Base-by-base conservation (phyloP, 371 early-diverging fungal genomes). In the Rhizopus delemar region DNA sequence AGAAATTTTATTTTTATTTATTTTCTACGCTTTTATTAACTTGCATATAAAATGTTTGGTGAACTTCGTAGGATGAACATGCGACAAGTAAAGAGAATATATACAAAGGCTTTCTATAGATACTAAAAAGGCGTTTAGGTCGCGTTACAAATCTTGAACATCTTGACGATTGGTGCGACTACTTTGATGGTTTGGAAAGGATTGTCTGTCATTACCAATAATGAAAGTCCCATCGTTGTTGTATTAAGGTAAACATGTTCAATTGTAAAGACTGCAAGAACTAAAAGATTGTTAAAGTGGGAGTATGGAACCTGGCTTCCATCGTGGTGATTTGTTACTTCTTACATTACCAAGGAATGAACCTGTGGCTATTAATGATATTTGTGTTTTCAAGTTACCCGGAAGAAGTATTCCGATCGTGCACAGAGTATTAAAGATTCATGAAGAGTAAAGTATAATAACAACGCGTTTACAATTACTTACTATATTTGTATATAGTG, bases 111-210 rank as follows among this genome's bases (percentile, higher is more conserved):
- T 12, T 16, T 3, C n/a, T 16, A 54, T 22, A 3, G 36, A 38
- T n/a, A 39, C 13, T 16, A n/a, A 46, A 55, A 5, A 29, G 8
- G 16, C 52, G 15, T 16, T 15, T 45, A 78, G 85, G 79, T 83
- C 64, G 82, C 85, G 68, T 59, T 77, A 62, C 84, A 93, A 78
- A 75, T 86, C 60, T 80, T 97, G 46, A 92, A 92, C 68, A 88
- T 96, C 48, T 56, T 91, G 64, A 86, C 92, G 69, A 89, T 95
- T 61, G 80, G 92, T 36, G 83, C 93, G 11, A 91, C 94, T 51
- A 96, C 98, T 35, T 88, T 98, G 67, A 98, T 98, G 94, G 87
- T 96, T 35, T 99, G 99, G 99, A 99, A 97, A 75, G 88, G 86
- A 0, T 66, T 96, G 58, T 83, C 89, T 15, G 69, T 98, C 38